phyloP scores from a whole-genome alignment of 2,329 filamentous ascomycete species.

The Hymenoscyphus scutula region DNA sequence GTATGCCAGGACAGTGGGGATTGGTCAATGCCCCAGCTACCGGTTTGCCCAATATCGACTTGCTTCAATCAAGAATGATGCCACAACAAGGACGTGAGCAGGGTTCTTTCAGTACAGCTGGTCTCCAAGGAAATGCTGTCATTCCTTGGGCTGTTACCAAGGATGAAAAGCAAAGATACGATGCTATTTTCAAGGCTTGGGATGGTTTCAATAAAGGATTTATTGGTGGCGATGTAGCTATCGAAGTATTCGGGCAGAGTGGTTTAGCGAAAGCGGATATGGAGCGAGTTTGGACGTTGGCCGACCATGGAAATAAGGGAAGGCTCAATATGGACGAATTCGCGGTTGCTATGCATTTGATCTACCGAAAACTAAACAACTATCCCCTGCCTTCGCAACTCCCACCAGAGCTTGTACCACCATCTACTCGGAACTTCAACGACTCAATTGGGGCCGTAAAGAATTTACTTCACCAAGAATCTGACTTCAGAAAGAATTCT shows the following conservation, averaged over 20 bases:
- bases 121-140: slow-evolving; percentile 87
- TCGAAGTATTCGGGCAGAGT: slow-evolving; percentile 96
- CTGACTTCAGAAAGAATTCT: slow-evolving; percentile 82
- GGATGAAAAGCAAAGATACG: slow-evolving; percentile 96
- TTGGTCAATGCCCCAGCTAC: slow-evolving; percentile 89
- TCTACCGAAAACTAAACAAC: slow-evolving; percentile 94
- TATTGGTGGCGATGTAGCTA: slow-evolving; percentile 86
- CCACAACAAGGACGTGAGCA: slow-evolving; percentile 88
- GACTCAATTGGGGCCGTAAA: slow-evolving; percentile 93
- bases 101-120: slow-evolving; percentile 77
- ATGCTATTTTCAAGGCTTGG: slow-evolving; percentile 93
- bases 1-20: slow-evolving; percentile 94
- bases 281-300: slow-evolving; percentile 90
- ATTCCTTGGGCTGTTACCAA: slow-evolving; percentile 99
- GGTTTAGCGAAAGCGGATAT: slow-evolving; percentile 87
- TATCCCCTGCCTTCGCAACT: slow-evolving; percentile 87
- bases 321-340: slow-evolving; percentile 96
- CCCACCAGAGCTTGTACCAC: slow-evolving; percentile 88
- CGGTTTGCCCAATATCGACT: slow-evolving; percentile 90
- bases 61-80: slow-evolving; percentile 93
- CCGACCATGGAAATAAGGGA: slow-evolving; percentile 91
- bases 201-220: slow-evolving; percentile 91
- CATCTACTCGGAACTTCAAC: slow-evolving; percentile 89
- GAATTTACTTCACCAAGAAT: slow-evolving; percentile 82
- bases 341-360: slow-evolving; percentile 97